Conservation (phyloP, 208 protist species). For the Acanthamoeba triangularis region DNA sequence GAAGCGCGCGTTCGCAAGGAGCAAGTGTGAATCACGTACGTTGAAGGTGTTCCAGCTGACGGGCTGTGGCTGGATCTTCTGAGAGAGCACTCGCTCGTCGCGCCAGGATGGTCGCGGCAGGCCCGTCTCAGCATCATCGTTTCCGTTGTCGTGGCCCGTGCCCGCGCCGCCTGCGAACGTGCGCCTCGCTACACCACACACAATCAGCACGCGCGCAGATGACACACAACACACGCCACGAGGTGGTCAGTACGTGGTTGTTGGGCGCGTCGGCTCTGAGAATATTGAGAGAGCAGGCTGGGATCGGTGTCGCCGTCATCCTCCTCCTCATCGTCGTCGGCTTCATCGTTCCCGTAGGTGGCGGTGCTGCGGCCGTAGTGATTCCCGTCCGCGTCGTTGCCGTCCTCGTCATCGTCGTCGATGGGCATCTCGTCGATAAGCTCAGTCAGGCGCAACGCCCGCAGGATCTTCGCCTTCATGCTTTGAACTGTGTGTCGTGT, state of each 20-base stretch:
- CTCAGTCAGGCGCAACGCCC: slow-evolving; percentile 21
- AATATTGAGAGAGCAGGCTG: background rate
- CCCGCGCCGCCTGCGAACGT: background rate
- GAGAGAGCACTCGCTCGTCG: background rate
- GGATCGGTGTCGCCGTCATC: slow-evolving; percentile 34
- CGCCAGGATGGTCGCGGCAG: slow-evolving; percentile 8
- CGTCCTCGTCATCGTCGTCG: slow-evolving; percentile 39
- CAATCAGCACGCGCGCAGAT: background rate
- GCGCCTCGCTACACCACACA: background rate
- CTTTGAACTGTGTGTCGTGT: slow-evolving; percentile 18
- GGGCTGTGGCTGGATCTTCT: slow-evolving; percentile 17
- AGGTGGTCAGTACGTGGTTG: too few species aligned
- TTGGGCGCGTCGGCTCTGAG: background rate
- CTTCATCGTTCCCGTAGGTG: background rate
- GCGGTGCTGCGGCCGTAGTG: slow-evolving; percentile 11
- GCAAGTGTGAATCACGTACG: background rate
- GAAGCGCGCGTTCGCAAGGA: too few species aligned
- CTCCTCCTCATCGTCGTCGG: background rate
- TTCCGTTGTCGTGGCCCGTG: background rate
- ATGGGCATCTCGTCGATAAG: slow-evolving; percentile 31
- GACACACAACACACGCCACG: too few species aligned
- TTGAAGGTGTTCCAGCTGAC: slow-evolving; percentile 49
- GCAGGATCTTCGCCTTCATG: background rate
- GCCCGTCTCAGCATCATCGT: slow-evolving; percentile 37
- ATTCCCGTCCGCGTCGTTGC: background rate